These are phyloP conservation scores for Sergeia podlipaevii DNA, from an alignment of 208 protist genomes.

Conservation along the genomic window DNA sequence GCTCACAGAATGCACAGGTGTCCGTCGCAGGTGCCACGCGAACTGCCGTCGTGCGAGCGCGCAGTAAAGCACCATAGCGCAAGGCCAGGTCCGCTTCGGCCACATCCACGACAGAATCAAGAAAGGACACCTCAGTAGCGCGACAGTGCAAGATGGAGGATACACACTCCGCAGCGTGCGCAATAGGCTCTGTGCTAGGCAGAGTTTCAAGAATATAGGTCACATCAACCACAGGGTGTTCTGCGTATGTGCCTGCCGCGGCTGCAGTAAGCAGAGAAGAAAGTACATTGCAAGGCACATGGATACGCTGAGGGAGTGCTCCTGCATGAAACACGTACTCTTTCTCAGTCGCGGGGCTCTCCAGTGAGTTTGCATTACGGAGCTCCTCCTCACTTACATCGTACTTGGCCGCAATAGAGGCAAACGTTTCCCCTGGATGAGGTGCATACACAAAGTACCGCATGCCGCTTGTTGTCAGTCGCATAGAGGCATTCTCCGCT, in stretches of 20 bases:
- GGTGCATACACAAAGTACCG: conserved; percentile 25
- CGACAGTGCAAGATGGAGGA: conserved; percentile 39
- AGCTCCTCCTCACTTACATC: conserved; percentile 23
- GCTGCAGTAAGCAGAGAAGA: conserved; percentile 37
- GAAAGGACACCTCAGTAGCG: conserved; percentile 32
- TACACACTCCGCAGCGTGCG: conserved; percentile 39
- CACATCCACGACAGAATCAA: conserved; percentile 42
- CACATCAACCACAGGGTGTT: conserved; percentile 42
- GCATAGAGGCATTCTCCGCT: conserved; percentile 18
- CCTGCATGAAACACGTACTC: not conserved
- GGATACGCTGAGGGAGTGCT: conserved; percentile 18
- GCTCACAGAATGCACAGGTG: conserved; percentile 27
- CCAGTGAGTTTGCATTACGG: conserved; percentile 12
- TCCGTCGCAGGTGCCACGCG: conserved; percentile 21
- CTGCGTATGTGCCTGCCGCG: conserved; percentile 41
- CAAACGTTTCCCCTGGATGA: conserved; percentile 51
- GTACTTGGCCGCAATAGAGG: conserved; percentile 42
- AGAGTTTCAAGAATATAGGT: conserved; percentile 36
- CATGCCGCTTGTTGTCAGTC: conserved; percentile 1
- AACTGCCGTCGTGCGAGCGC: conserved; percentile 26
- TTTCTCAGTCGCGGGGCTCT: not conserved
- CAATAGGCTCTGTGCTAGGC: conserved; percentile 44
- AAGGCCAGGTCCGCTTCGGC: conserved; percentile 34
- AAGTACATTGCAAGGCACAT: conserved; percentile 62
- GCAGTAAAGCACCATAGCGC: conserved; percentile 31